These are phyloP conservation scores for Porpolomopsis calyptriformis DNA, from an alignment of 768 basidiomycete genomes.

Conservation along the genomic window DNA sequence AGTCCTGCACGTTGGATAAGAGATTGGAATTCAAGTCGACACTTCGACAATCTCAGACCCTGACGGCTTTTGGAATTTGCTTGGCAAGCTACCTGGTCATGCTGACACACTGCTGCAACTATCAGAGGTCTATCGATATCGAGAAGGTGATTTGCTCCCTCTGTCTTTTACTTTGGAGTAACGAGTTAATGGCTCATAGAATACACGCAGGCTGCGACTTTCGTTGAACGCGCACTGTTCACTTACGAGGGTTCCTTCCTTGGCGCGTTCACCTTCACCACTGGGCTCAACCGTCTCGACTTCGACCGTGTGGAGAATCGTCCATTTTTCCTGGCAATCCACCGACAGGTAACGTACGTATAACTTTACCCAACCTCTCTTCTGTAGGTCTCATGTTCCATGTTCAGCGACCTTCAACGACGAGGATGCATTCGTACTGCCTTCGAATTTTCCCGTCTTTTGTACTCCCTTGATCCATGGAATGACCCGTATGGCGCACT, in stretches of 20 bases:
- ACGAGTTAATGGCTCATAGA: constrained; percentile 32
- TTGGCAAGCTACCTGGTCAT: constrained; percentile 82
- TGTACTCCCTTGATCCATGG: constrained; percentile 77
- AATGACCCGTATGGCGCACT: constrained; percentile 83
- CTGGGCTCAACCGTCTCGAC: constrained; percentile 73
- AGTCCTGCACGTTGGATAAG: constrained; percentile 15
- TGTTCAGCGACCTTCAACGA: constrained; percentile 66
- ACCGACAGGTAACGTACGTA: constrained; percentile 69
- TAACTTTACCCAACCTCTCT: neutral
- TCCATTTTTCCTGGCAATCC: constrained; percentile 82
- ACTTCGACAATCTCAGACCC: constrained; percentile 41
- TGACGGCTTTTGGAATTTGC: constrained; percentile 62
- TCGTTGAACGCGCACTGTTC: constrained; percentile 86
- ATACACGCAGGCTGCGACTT: constrained; percentile 74
- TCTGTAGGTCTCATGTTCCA: constrained; percentile 1
- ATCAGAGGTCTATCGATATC: constrained; percentile 73
- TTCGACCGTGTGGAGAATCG: constrained; percentile 88
- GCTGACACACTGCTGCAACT: constrained; percentile 84
- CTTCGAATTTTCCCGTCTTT: constrained; percentile 83
- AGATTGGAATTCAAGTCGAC: neutral
- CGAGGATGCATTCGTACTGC: constrained; percentile 83
- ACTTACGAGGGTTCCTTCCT: constrained; percentile 87
- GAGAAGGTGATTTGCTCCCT: constrained; percentile 53
- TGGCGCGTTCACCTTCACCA: constrained; percentile 77
- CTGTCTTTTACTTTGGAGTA: neutral